A percentile compares a stretch with the other conserved stretches of the same genome.
Conservation (phyloP, 257 asterid genomes). For the Hygrophila difformis region DNA sequence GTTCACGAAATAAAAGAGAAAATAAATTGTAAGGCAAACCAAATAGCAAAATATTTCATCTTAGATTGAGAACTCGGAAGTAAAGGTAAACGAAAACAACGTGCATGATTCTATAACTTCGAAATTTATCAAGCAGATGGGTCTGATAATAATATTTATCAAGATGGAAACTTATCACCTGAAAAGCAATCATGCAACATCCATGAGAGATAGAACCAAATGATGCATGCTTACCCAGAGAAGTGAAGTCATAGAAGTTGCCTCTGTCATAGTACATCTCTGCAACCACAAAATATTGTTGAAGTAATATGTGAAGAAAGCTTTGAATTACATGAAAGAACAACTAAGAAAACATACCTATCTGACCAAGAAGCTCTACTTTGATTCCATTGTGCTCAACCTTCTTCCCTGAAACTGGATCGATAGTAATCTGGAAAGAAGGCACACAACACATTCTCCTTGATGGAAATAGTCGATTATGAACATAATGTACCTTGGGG, state of each 20-base stretch:
- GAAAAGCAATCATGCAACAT: constrained; percentile 4
- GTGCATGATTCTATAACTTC: neutral
- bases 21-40: too few species aligned
- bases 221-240: constrained; percentile 51
- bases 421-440: constrained; percentile 60
- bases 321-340: constrained; percentile 7
- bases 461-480: constrained; percentile 5
- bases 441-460: constrained; percentile 11
- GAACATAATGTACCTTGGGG: constrained; percentile 1
- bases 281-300: constrained; percentile 16
- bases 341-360: constrained; percentile 48
- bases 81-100: too few species aligned
- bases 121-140: neutral
- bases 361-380: constrained; percentile 99
- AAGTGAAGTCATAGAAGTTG: constrained; percentile 87
- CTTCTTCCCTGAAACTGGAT: constrained; percentile 93
- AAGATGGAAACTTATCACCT: neutral
- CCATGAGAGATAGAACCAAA: constrained; percentile 8
- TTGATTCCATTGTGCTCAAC: constrained; percentile 96
- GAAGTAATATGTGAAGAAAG: constrained; percentile 4
- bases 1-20: too few species aligned
- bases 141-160: constrained; percentile 2
- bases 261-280: constrained; percentile 80
- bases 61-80: constrained; percentile 11
- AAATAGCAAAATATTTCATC: constrained; percentile 4